Evolutionary conservation across 352 stramenopile genomes (phyloP), one percentile per base, ranked within the genome.

Genomic region (Globisporangium spiculum): DNA sequence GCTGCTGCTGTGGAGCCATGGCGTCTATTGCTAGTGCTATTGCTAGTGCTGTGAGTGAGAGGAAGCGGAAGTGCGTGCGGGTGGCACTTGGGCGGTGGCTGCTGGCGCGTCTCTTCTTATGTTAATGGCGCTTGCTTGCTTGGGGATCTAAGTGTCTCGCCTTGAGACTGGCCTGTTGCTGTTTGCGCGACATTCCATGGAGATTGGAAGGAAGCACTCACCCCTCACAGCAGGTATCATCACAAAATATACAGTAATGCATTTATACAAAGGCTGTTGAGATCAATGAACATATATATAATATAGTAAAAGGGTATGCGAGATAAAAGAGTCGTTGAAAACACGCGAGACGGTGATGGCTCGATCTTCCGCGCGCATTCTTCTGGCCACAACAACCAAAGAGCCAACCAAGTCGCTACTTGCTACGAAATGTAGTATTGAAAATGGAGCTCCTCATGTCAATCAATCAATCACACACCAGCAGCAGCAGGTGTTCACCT

Each of bases 341-440:
- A 8, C 14, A 3, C 5, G 2, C 9, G 26, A 52, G 3, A 30
- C 27, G 24, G 60, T 53, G 30, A 44, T 30, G 18, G 4, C 22
- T 56, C 46, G 44, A 66, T 52, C 60, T 66, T 66, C 60, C 30
- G 46, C 60, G n/a, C 46, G 24, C 22, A 20, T 66, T 66, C 60
- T 66, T 22, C 48, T 66, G 60, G 60, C 32, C 30, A 48, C 26
- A 27, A 46, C 30, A n/a, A 18, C 14, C 16, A n/a, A n/a, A 4
- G 41, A 50, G 38, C 41, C 41, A 50, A 20, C 5, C 27, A 32
- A 32, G 1, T 52, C 12, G 14, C 44, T 52, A 22, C 20, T 32
- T 32, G 27, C 27, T 32, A 32, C 27, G 27, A 32, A 32, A 32
- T 32, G 27, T 32, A 32, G 27, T 32, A 32, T 32, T 52, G 44